Evolutionary conservation across 768 basidiomycete genomes (phyloP), one percentile per base, ranked within the genome.

Genomic region (Inosperma sp.): DNA sequence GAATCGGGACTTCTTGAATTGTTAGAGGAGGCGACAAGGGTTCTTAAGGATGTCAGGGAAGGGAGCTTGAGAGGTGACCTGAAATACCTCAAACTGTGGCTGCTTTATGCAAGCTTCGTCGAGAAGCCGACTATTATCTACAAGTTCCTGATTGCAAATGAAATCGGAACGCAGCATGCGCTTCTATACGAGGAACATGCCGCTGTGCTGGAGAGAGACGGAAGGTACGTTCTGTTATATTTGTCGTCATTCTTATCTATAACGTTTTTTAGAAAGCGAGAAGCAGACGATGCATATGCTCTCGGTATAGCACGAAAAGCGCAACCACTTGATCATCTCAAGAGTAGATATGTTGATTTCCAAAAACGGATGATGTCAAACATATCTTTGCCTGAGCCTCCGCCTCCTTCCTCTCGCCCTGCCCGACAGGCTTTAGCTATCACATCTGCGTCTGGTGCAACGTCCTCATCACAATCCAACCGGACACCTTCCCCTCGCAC

Each of bases 181-280:
- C 65, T 91, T 35, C 71, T 98, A 21, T 98, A 98, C 60, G 95
- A 98, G 68, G 94, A 97, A 66, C 88, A 85, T 67, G 94, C 94
- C 0, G 77, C 80, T 27, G 83, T 86, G 12, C 72, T 94, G 37
- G 96, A 98, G 67, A 72, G 86, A 49, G 80, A 86, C 59, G 84
- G 84, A 51, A 76, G 88, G 95, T 95, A 52, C 57, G 74, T 67
- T 14, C 16, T 17, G 21, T n/a, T 42, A 37, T 51, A 8, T 40
- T 26, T 33, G 21, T n/a, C 21, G 7, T 33, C 9, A 5, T 17
- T 37, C 7, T 10, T 9, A 48, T 52, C 27, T 41, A 43, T 27
- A 45, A 34, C 25, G 27, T 36, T 57, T 41, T 52, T 17, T 34
- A 58, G 43, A 60, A 95, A 94, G 53, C 85, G 85, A 51, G 87